Conservation (phyloP, 2,329 filamentous ascomycete species). For the Hirsutella minnesotensis region DNA sequence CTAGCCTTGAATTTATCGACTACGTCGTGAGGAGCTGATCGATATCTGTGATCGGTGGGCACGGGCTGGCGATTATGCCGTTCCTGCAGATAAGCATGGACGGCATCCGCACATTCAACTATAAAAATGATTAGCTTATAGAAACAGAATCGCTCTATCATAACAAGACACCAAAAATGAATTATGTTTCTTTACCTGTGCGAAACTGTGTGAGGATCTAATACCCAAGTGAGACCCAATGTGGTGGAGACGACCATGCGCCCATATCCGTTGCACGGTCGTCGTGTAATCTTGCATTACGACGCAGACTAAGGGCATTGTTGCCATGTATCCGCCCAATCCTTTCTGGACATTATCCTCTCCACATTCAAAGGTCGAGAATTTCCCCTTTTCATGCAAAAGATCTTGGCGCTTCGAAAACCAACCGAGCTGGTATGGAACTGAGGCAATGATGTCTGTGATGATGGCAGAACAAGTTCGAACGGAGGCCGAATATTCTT, state of each 20-base stretch:
- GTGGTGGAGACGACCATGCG: constrained; percentile 37
- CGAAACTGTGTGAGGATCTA: constrained; percentile 42
- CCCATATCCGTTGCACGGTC: constrained; percentile 43
- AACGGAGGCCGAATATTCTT: constrained; percentile 43
- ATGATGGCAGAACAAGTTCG: constrained; percentile 37
- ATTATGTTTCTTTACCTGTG: no score
- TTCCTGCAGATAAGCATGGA: no score
- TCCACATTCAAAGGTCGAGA: constrained; percentile 34
- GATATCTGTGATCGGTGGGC: no score
- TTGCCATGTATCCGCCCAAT: constrained; percentile 44
- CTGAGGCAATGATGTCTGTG: constrained; percentile 44
- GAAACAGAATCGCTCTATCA: no score
- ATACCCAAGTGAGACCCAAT: constrained; percentile 44
- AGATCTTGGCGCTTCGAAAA: constrained; percentile 31
- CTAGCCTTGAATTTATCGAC: no score
- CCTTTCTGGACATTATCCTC: constrained; percentile 37
- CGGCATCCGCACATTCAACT: no score
- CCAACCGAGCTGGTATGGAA: constrained; percentile 50
- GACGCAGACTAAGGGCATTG: constrained; percentile 43
- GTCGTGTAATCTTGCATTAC: constrained; percentile 45
- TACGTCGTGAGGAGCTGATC: no score
- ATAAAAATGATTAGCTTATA: no score
- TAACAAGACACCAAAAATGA: no score
- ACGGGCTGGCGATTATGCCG: no score
- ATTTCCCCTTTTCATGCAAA: constrained; percentile 19